Evolutionary conservation across 2,329 filamentous ascomycete species (phyloP).

Genomic region (Penicillium italicum): DNA sequence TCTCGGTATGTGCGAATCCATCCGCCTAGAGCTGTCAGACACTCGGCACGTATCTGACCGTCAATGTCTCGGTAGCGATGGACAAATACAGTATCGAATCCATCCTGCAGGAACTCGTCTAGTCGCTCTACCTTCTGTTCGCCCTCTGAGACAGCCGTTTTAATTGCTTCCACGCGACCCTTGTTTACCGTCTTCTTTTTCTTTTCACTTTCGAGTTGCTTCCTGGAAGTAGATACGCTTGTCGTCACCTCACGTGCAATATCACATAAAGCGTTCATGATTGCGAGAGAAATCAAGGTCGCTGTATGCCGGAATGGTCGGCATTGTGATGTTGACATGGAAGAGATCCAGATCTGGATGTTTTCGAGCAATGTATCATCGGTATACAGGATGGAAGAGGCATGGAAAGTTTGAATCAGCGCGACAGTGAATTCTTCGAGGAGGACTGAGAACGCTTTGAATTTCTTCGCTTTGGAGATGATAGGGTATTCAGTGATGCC

Average conservation of each 20-base stretch:
- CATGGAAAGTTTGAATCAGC: constrained; percentile 72
- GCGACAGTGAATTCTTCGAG: constrained; percentile 75
- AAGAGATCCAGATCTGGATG: constrained; percentile 80
- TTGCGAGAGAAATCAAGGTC: constrained; percentile 75
- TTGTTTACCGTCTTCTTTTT: constrained; percentile 72
- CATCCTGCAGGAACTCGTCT: constrained; percentile 71
- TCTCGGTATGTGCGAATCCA: constrained; percentile 87
- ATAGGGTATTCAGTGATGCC: constrained; percentile 88
- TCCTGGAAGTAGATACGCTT: constrained; percentile 69
- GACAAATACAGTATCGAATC: constrained; percentile 89
- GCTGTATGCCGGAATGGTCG: constrained; percentile 93
- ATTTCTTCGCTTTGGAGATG: constrained; percentile 74
- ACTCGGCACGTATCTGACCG: constrained; percentile 81
- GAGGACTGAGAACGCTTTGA: constrained; percentile 71
- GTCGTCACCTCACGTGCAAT: constrained; percentile 68
- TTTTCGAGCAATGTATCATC: constrained; percentile 79
- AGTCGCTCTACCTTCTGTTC: constrained; percentile 66
- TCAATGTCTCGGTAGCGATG: constrained; percentile 96
- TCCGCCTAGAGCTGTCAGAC: constrained; percentile 76
- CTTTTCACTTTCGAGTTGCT: constrained; percentile 74
- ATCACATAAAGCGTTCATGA: constrained; percentile 72
- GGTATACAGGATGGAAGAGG: constrained; percentile 75
- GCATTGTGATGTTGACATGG: constrained; percentile 82
- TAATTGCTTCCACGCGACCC: constrained; percentile 67
- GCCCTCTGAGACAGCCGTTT: constrained; percentile 67